A percentile compares a stretch with the other conserved stretches of the same genome.
phyloP scores from a whole-genome alignment of 805 yeast species.

The Saccharomyces cerevisiae region DNA sequence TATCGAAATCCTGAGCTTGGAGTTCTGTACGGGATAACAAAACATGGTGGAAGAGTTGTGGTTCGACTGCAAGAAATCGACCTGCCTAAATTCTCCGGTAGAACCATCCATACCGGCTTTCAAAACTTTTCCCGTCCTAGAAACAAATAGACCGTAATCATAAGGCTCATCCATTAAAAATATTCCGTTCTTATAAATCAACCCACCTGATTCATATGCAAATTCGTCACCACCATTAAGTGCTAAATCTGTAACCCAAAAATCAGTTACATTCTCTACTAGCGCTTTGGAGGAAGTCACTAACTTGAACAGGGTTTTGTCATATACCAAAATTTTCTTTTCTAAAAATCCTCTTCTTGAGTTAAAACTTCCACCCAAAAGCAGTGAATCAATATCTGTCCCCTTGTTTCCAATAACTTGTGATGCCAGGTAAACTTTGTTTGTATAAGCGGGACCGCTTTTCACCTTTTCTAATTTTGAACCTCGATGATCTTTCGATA shows the following conservation, averaged over 20 bases:
- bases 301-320: background rate
- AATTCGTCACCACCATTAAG: background rate
- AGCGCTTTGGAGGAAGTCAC: background rate
- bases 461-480: background rate
- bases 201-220: background rate
- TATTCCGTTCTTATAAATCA: background rate
- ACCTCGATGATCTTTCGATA: background rate
- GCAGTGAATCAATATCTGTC: background rate
- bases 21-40: background rate
- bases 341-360: constrained; percentile 1
- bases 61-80: background rate
- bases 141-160: background rate
- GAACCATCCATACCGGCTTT: background rate
- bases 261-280: background rate
- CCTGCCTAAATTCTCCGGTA: background rate
- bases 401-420: background rate
- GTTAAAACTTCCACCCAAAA: background rate
- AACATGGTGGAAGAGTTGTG: background rate
- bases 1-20: background rate
- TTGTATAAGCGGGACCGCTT: background rate
- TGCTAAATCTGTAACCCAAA: background rate
- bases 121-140: background rate
- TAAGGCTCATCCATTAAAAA: background rate
- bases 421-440: background rate
- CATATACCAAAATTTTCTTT: background rate